Evolutionary conservation across 2,329 filamentous ascomycete species (phyloP).

Genomic region (Allantophomopsis cytisporea): DNA sequence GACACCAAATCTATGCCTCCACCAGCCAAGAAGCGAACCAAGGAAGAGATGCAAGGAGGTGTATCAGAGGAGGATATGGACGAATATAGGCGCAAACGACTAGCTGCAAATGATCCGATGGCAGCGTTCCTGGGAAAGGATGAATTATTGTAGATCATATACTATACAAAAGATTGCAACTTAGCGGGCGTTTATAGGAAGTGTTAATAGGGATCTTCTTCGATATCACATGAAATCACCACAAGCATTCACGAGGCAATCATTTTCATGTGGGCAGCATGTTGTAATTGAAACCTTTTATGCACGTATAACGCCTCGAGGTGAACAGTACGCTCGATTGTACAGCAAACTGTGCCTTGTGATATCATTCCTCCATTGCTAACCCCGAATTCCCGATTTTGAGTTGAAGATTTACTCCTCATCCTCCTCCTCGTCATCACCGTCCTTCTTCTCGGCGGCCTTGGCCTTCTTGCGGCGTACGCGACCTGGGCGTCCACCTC

Average conservation of each 20-base stretch:
- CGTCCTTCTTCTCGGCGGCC: conserved; percentile 77
- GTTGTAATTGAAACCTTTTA: neutral
- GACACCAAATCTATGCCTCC: conserved; percentile 19
- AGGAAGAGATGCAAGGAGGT: conserved; percentile 66
- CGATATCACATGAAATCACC: neutral
- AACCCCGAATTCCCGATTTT: conserved; percentile 3
- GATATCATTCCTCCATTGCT: conserved; percentile 18
- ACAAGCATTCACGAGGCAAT: neutral
- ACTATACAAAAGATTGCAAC: neutral
- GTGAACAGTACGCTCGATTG: conserved; percentile 30
- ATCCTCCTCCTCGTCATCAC: conserved; percentile 78
- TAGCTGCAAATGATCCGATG: conserved; percentile 75
- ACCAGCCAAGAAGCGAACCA: conserved; percentile 51
- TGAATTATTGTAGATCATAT: conserved; percentile 35
- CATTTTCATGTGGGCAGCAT: neutral
- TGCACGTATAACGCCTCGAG: conserved; percentile 30
- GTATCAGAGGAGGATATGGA: conserved; percentile 79
- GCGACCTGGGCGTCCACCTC: conserved; percentile 92
- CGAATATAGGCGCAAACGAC: conserved; percentile 64
- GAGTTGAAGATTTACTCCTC: conserved; percentile 22
- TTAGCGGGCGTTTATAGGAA: conserved; percentile 7
- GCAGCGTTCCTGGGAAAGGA: conserved; percentile 65
- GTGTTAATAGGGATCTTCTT: conserved; percentile 2
- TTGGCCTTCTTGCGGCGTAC: conserved; percentile 99
- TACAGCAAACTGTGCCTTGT: conserved; percentile 19